phyloP scores from a whole-genome alignment of 495 filamentous ascomycete genomes.

The Tuber indicum region DNA sequence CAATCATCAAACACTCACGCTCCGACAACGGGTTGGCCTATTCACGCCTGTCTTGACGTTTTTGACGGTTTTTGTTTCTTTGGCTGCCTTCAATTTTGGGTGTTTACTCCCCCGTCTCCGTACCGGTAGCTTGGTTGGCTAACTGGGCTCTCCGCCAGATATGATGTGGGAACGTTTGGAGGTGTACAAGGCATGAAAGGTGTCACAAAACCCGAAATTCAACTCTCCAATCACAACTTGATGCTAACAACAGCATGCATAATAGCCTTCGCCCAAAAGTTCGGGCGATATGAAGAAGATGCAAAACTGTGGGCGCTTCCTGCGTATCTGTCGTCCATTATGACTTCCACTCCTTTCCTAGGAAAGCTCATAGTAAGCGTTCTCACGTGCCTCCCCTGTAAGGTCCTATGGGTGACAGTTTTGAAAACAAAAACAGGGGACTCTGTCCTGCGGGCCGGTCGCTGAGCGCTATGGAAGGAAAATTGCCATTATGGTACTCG shows the following conservation, averaged over 20 bases:
- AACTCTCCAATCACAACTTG: not conserved
- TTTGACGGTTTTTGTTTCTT: not conserved
- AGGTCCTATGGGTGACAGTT: not conserved
- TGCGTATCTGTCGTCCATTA: not conserved
- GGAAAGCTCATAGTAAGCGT: not conserved
- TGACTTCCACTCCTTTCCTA: slow-evolving; percentile 1
- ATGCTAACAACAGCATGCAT: not conserved
- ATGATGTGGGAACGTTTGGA: not conserved
- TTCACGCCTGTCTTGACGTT: not conserved
- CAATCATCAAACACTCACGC: not conserved
- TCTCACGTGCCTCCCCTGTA: not conserved
- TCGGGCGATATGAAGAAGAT: not conserved
- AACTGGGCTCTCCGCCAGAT: not conserved
- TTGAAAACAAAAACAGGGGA: not conserved
- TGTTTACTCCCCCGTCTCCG: not conserved
- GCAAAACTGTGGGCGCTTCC: not conserved
- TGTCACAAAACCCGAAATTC: not conserved
- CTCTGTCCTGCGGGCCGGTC: not conserved
- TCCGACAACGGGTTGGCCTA: not conserved
- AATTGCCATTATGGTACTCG: not conserved
- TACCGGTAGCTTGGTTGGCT: not conserved
- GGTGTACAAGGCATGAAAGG: slow-evolving; percentile 1
- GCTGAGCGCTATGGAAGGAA: not conserved
- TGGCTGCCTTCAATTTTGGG: slow-evolving; percentile 3
- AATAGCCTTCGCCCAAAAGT: slow-evolving; percentile 1